Evolutionary conservation across 176 grass and related monocot species (phyloP).

Genomic region (Triticum dicoccoides): DNA sequence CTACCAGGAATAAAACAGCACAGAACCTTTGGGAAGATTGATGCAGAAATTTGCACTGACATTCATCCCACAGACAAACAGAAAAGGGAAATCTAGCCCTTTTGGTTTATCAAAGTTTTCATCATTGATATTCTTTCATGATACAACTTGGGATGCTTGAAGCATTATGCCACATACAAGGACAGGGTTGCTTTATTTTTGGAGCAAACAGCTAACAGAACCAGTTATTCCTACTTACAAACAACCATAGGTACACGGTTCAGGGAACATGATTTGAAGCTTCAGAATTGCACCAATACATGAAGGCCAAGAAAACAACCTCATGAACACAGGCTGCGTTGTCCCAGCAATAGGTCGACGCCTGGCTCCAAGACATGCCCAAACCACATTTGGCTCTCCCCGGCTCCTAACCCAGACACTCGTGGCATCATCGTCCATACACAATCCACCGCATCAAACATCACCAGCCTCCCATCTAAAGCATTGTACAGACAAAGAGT

Average conservation of each 20-base stretch:
- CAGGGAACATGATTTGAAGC: neutral
- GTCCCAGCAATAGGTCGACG: slow-evolving; percentile 22
- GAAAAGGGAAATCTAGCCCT: neutral
- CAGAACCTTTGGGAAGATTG: neutral
- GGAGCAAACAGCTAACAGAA: neutral
- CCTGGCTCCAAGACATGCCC: slow-evolving; percentile 54
- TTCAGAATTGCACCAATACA: neutral
- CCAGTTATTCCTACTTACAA: slow-evolving; percentile 4
- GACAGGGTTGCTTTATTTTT: slow-evolving; percentile 14
- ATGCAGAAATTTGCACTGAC: neutral
- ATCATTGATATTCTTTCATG: neutral
- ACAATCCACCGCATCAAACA: slow-evolving; percentile 39
- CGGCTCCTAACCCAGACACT: slow-evolving; percentile 7
- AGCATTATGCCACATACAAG: neutral
- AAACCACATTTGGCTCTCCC: slow-evolving; percentile 34
- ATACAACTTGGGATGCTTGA: slow-evolving; percentile 10
- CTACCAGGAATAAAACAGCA: neutral
- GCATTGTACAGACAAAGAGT: slow-evolving; percentile 56
- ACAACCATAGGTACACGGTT: neutral
- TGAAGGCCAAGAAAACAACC: slow-evolving; percentile 10
- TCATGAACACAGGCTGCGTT: neutral
- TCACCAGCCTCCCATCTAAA: slow-evolving; percentile 31
- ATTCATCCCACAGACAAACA: neutral
- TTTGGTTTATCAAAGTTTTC: neutral
- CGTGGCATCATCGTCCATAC: slow-evolving; percentile 21